Evolutionary conservation across 2,329 filamentous ascomycete species (phyloP).

Genomic region (Macrophomina tecta): DNA sequence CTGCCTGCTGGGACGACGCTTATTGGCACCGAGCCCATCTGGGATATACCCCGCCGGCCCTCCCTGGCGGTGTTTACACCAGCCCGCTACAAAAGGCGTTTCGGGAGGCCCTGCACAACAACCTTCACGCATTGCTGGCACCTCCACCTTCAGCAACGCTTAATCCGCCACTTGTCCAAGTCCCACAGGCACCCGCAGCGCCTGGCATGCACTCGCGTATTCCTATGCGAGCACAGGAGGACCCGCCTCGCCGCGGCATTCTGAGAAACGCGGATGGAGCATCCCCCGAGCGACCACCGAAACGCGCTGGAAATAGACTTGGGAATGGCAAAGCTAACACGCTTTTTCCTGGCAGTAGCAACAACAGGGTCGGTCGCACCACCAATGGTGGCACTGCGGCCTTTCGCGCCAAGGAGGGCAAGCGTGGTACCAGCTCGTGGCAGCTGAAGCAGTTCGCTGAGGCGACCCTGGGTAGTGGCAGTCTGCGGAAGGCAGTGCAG

Average conservation of each 20-base stretch:
- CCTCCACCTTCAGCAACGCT: neutral
- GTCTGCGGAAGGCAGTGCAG: slow-evolving; percentile 93
- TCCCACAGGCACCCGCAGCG: slow-evolving; percentile 24
- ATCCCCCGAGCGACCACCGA: slow-evolving; percentile 1
- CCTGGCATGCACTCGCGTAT: slow-evolving; percentile 36
- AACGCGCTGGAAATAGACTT: neutral
- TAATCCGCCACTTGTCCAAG: neutral
- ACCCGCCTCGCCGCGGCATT: slow-evolving; percentile 4
- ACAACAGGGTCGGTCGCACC: slow-evolving; percentile 25
- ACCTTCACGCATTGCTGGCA: slow-evolving; percentile 16
- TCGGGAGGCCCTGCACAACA: slow-evolving; percentile 37
- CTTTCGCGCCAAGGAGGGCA: slow-evolving; percentile 84
- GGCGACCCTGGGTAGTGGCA: slow-evolving; percentile 92
- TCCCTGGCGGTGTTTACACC: slow-evolving; percentile 38
- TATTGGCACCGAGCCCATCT: slow-evolving; percentile 23
- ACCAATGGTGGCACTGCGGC: slow-evolving; percentile 63
- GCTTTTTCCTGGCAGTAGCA: slow-evolving; percentile 13
- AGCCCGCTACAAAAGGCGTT: slow-evolving; percentile 41
- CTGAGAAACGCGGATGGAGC: neutral
- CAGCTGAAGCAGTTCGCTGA: slow-evolving; percentile 98
- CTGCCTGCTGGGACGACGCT: slow-evolving; percentile 24
- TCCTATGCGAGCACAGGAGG: slow-evolving; percentile 36
- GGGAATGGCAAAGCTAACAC: slow-evolving; percentile 22
- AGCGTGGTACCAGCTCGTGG: slow-evolving; percentile 87
- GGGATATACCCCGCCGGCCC: slow-evolving; percentile 31